Conservation (phyloP, 2,329 filamentous ascomycete species). For the Clonostachys sp. region DNA sequence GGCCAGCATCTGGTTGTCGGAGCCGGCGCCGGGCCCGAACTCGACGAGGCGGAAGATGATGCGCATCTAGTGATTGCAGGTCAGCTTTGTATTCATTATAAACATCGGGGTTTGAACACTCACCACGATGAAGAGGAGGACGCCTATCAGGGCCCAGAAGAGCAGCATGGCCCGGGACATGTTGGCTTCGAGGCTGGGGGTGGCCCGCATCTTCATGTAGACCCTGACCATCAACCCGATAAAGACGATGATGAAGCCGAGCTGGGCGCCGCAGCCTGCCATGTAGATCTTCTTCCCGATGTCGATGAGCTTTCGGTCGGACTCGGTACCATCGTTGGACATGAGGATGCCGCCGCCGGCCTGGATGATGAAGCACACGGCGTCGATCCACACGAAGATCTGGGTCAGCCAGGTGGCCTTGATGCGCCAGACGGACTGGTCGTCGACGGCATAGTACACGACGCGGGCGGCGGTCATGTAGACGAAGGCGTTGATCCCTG, state of each 20-base stretch:
- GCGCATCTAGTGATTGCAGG: constrained; percentile 29
- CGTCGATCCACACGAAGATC: constrained; percentile 40
- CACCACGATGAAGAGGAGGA: constrained; percentile 27
- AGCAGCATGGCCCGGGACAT: constrained; percentile 16
- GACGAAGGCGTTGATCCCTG: constrained; percentile 36
- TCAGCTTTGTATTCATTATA: constrained; percentile 1
- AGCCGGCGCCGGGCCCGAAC: constrained; percentile 39
- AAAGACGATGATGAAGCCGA: constrained; percentile 30
- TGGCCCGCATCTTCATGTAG: not conserved
- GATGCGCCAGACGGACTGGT: constrained; percentile 25
- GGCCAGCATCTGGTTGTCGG: constrained; percentile 36
- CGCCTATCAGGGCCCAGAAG: constrained; percentile 17
- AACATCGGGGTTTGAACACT: constrained; percentile 4
- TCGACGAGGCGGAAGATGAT: constrained; percentile 59
- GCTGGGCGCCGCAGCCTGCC: constrained; percentile 28
- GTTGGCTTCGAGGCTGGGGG: not conserved
- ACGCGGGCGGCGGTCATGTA: constrained; percentile 38
- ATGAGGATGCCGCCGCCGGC: constrained; percentile 29
- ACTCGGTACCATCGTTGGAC: constrained; percentile 11
- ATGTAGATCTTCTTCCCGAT: constrained; percentile 32
- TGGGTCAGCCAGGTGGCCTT: constrained; percentile 30
- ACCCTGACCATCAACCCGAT: constrained; percentile 18
- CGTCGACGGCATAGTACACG: constrained; percentile 29
- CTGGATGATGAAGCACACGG: constrained; percentile 42
- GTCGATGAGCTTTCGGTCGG: constrained; percentile 12